Conservation (phyloP, 768 basidiomycete genomes). For the Suillus subalutaceus region DNA sequence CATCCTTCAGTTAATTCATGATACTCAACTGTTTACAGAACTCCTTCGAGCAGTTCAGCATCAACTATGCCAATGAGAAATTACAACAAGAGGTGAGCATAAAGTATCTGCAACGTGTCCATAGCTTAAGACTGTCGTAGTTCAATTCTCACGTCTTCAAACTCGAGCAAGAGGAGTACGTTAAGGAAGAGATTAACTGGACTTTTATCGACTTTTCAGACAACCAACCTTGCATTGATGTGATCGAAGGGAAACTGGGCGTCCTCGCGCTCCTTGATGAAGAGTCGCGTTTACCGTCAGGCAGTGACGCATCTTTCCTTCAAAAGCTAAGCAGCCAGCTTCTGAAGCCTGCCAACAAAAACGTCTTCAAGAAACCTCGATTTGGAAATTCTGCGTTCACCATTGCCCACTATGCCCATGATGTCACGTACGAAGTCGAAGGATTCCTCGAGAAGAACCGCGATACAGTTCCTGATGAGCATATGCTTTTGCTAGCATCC, state of each 20-base stretch:
- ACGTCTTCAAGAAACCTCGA: conserved; percentile 97
- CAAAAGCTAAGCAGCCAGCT: conserved; percentile 91
- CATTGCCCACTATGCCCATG: conserved; percentile 96
- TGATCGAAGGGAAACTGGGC: conserved; percentile 97
- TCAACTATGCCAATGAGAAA: conserved; percentile 99
- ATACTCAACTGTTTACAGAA: conserved; percentile 48
- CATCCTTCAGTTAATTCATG: conserved; percentile 12
- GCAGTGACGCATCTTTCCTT: conserved; percentile 89
- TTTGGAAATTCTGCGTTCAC: conserved; percentile 98
- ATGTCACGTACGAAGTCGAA: conserved; percentile 98
- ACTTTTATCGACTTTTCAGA: conserved; percentile 99
- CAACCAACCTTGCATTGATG: conserved; percentile 98
- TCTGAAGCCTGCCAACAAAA: conserved; percentile 80
- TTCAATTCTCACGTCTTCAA: conserved; percentile 99
- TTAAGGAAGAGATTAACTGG: conserved; percentile 99
- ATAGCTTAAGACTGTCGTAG: conserved; percentile 42
- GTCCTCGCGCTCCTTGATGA: conserved; percentile 94
- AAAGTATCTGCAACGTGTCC: conserved; percentile 9
- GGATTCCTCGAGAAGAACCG: conserved; percentile 99
- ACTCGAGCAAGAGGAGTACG: conserved; percentile 98
- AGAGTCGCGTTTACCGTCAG: conserved; percentile 94
- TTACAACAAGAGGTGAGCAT: conserved; percentile 88
- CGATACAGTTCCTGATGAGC: conserved; percentile 98
- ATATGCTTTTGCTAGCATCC: conserved; percentile 82
- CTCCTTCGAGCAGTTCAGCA: conserved; percentile 97